These are phyloP conservation scores for Fusarium bulbicola DNA, from an alignment of 2,329 filamentous ascomycete genomes.

Conservation along the genomic window DNA sequence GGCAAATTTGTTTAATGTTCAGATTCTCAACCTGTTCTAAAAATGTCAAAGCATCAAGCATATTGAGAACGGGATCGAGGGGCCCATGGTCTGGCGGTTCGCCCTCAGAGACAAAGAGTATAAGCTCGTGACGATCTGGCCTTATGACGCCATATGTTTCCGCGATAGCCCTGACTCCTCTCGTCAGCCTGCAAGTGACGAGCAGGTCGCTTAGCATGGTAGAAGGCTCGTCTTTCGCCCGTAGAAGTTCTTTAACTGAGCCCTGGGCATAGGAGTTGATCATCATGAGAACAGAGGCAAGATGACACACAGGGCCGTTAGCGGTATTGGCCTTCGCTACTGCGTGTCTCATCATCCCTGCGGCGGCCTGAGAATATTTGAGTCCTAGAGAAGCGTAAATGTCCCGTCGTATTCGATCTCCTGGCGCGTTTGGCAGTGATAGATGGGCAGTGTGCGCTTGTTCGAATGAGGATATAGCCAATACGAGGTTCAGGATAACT, in stretches of 20 bases:
- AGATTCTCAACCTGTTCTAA: neutral
- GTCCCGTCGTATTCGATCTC: neutral
- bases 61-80: neutral
- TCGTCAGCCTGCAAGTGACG: neutral
- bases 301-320: neutral
- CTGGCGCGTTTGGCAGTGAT: neutral
- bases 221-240: neutral
- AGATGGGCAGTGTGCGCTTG: neutral
- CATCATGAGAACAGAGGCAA: slow-evolving; percentile 5
- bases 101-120: neutral
- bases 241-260: neutral
- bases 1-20: neutral
- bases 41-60: neutral
- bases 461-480: neutral
- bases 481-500: neutral
- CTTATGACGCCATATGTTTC: neutral
- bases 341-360: neutral
- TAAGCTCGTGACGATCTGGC: neutral
- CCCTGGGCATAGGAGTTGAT: slow-evolving; percentile 1
- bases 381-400: neutral
- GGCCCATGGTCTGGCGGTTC: neutral
- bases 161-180: neutral
- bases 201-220: neutral
- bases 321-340: neutral
- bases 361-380: neutral